Conservation (phyloP, 2,329 filamentous ascomycete genomes). For the Fonsecaea pedrosoi region DNA sequence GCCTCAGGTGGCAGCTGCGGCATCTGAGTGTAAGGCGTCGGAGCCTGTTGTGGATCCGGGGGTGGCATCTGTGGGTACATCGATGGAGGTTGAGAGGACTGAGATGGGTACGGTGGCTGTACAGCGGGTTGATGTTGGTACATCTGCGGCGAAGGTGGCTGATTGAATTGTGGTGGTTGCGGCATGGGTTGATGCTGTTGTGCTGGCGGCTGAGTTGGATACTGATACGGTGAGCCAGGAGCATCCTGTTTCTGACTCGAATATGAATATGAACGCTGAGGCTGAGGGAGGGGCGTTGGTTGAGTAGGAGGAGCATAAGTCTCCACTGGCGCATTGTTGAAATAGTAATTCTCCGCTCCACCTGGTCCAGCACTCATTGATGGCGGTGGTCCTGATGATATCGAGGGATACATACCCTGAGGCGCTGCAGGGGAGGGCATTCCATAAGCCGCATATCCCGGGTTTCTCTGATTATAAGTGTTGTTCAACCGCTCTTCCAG, state of each 20-base stretch:
- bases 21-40: constrained; percentile 29
- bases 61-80: constrained; percentile 36
- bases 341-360: constrained; percentile 82
- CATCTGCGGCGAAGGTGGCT: constrained; percentile 35
- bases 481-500: constrained; percentile 92
- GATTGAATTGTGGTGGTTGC: constrained; percentile 27
- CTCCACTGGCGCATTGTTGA: constrained; percentile 63
- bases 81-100: constrained; percentile 31
- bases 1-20: constrained; percentile 23
- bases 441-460: constrained; percentile 61
- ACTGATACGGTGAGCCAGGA: constrained; percentile 30
- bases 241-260: constrained; percentile 35
- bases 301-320: constrained; percentile 59
- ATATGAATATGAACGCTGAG: constrained; percentile 38
- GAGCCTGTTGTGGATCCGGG: constrained; percentile 32
- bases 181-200: constrained; percentile 20
- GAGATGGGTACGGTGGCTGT: constrained; percentile 27
- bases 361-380: constrained; percentile 50
- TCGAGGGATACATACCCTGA: constrained; percentile 71
- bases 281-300: constrained; percentile 56
- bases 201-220: constrained; percentile 27
- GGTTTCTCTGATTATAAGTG: constrained; percentile 74
- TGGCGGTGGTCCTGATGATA: constrained; percentile 61
- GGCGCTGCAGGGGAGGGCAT: constrained; percentile 55
- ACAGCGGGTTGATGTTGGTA: constrained; percentile 33